Conservation (phyloP, 2,329 filamentous ascomycete species). For the Apiospora aurea region DNA sequence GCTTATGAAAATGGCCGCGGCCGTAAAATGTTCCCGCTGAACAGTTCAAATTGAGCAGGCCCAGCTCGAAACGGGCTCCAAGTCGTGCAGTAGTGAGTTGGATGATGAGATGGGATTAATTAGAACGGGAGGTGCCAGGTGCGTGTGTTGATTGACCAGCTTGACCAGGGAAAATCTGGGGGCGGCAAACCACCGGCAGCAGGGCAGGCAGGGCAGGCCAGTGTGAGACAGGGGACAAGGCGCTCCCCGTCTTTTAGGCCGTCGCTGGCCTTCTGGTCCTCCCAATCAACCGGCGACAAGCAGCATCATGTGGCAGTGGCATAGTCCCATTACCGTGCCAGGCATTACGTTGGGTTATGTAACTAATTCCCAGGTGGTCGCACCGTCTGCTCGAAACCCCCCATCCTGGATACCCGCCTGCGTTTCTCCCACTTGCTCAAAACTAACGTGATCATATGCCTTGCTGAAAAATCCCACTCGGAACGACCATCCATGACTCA, state of each 20-base stretch:
- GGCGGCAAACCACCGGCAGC: constrained; percentile 17
- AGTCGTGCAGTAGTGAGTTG: constrained; percentile 18
- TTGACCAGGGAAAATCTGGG: constrained; percentile 16
- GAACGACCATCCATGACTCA: neutral
- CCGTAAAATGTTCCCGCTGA: neutral
- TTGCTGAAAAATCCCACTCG: constrained; percentile 1
- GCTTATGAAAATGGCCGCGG: neutral
- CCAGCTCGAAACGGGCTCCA: constrained; percentile 5
- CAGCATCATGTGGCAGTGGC: constrained; percentile 18
- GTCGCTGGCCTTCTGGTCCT: neutral
- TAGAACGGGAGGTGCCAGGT: neutral
- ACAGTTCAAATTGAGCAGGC: constrained; percentile 17
- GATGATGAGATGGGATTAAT: constrained; percentile 20
- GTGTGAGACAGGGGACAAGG: constrained; percentile 7
- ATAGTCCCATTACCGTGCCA: constrained; percentile 16
- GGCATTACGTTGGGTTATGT: constrained; percentile 17
- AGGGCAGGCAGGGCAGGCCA: neutral
- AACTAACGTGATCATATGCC: constrained; percentile 9
- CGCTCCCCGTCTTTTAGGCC: neutral
- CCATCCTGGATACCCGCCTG: neutral
- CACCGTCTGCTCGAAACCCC: neutral
- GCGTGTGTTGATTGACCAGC: constrained; percentile 3
- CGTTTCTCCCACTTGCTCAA: neutral
- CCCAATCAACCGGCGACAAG: constrained; percentile 6
- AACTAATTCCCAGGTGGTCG: constrained; percentile 5